phyloP scores from a whole-genome alignment of 352 stramenopile genomes.

The Pythium brachiatum region DNA sequence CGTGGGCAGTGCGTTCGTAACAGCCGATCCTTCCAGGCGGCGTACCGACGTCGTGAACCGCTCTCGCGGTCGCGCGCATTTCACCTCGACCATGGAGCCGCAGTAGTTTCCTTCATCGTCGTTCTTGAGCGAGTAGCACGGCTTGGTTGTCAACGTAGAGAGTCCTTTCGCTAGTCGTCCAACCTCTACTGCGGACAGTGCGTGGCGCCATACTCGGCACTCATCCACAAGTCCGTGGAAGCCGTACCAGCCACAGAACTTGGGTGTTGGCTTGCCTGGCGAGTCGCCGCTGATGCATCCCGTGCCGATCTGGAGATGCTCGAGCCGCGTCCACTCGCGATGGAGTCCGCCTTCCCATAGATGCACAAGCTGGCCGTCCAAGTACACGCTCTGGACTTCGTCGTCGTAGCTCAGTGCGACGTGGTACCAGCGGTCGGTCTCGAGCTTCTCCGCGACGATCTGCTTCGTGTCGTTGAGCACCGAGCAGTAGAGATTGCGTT shows the following conservation, averaged over 20 bases:
- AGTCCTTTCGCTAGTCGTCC: not conserved
- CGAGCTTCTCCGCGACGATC: slow-evolving; percentile 1
- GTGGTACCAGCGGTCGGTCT: slow-evolving; percentile 56
- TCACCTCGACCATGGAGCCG: slow-evolving; percentile 13
- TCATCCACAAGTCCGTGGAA: slow-evolving; percentile 65
- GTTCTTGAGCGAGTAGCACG: slow-evolving; percentile 19
- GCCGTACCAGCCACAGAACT: slow-evolving; percentile 61
- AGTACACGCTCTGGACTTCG: slow-evolving; percentile 42
- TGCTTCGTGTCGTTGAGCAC: slow-evolving; percentile 31
- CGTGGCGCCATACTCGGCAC: slow-evolving; percentile 39
- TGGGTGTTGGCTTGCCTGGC: slow-evolving; percentile 37
- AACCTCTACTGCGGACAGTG: slow-evolving; percentile 1
- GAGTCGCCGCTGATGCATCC: slow-evolving; percentile 52
- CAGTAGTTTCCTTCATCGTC: slow-evolving; percentile 15
- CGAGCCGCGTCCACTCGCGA: slow-evolving; percentile 36
- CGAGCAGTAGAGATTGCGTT: slow-evolving; percentile 44
- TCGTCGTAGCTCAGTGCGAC: slow-evolving; percentile 50
- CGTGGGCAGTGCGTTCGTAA: not conserved
- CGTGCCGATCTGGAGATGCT: slow-evolving; percentile 49
- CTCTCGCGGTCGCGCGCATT: slow-evolving; percentile 15
- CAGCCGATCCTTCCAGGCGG: not conserved
- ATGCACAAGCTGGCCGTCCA: slow-evolving; percentile 53
- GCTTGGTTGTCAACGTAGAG: not conserved
- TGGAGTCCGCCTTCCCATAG: slow-evolving; percentile 36
- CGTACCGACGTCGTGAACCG: slow-evolving; percentile 6